Evolutionary conservation across 1,284 basidiomycete genomes (phyloP).

Genomic region (Ustilago tritici): DNA sequence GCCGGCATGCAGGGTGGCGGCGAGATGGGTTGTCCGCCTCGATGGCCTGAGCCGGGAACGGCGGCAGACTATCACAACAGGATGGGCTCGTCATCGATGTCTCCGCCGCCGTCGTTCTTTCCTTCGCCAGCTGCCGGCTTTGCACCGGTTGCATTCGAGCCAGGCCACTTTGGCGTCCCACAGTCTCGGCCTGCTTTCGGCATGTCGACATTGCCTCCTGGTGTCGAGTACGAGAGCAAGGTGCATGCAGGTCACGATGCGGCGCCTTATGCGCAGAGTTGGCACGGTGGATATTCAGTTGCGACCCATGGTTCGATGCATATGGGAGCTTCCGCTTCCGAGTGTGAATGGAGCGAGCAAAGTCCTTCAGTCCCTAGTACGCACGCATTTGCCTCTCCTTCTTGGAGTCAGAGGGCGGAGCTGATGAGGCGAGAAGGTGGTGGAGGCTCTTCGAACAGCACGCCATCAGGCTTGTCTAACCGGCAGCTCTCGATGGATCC

Average conservation of each 20-base stretch:
- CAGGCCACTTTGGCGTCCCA: conserved; percentile 6
- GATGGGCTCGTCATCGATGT: conserved; percentile 17
- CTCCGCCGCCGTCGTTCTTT: conserved; percentile 31
- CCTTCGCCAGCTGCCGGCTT: background rate
- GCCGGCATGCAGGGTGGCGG: conserved; percentile 13
- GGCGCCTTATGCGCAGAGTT: conserved; percentile 26
- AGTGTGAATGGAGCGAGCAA: conserved; percentile 45
- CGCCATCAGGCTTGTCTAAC: conserved; percentile 19
- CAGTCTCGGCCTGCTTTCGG: conserved; percentile 13
- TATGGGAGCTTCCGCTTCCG: conserved; percentile 11
- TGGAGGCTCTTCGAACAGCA: conserved; percentile 7
- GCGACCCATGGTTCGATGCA: conserved; percentile 11
- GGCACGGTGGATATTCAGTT: conserved; percentile 19
- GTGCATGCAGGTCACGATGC: conserved; percentile 9
- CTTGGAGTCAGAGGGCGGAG: conserved; percentile 44
- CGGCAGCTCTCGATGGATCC: conserved; percentile 27
- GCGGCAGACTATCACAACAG: conserved; percentile 19
- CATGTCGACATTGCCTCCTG: conserved; percentile 2
- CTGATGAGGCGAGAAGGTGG: conserved; percentile 28
- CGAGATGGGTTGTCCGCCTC: conserved; percentile 1
- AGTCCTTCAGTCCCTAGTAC: conserved; percentile 33
- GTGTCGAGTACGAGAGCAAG: conserved; percentile 19
- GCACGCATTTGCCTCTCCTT: conserved; percentile 33
- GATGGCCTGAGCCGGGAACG: conserved; percentile 10
- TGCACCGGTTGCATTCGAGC: conserved; percentile 6